These are phyloP conservation scores for Rhododendron simsii DNA, from an alignment of 148 eudicot species.

Conservation along the genomic window DNA sequence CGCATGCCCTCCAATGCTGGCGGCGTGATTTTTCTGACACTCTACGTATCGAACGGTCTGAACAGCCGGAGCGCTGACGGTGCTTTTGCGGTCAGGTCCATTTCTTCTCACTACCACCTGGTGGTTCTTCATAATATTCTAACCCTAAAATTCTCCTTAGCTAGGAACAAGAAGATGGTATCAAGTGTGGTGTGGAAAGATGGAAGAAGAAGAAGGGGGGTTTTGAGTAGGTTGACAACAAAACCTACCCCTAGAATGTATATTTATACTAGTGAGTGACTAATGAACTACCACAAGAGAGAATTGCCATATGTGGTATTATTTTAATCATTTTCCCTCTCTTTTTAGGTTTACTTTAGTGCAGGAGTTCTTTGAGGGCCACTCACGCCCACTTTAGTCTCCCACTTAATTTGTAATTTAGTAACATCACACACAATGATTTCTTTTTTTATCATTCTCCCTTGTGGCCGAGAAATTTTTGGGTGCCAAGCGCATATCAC, in stretches of 20 bases:
- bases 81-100: slow-evolving; percentile 15
- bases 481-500: too few relatives aligned
- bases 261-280: slow-evolving; percentile 14
- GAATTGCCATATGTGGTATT: background rate
- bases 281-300: slow-evolving; percentile 14
- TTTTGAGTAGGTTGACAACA: background rate
- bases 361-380: background rate
- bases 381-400: background rate
- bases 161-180: background rate
- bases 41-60: slow-evolving; percentile 43
- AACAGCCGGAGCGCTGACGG: slow-evolving; percentile 8
- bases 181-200: background rate
- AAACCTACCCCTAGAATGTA: slow-evolving; percentile 4
- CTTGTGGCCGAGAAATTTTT: too few relatives aligned
- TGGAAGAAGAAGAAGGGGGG: background rate
- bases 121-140: slow-evolving; percentile 44
- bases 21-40: slow-evolving; percentile 84
- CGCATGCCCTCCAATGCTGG: slow-evolving; percentile 69
- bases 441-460: too few relatives aligned
- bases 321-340: slow-evolving; percentile 10
- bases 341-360: background rate
- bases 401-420: background rate
- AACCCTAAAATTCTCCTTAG: background rate
- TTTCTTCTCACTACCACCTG: slow-evolving; percentile 49
- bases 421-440: background rate